Base-by-base conservation (phyloP, 805 yeast genomes). In the Metschnikowia amazonensis region DNA sequence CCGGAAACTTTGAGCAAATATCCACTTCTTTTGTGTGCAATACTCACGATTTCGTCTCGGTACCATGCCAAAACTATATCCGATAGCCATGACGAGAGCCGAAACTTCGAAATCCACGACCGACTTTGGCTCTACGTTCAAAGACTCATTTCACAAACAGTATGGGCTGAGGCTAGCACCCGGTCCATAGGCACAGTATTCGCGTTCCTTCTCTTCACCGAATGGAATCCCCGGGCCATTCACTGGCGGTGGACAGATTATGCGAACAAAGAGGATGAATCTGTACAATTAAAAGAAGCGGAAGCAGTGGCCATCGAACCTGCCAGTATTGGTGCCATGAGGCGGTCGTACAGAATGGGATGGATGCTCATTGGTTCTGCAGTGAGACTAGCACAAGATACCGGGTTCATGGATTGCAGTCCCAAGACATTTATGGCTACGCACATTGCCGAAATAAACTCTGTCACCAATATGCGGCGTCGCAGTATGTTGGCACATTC, bases 171-270 rank as follows among this genome's bases (percentile, higher is more conserved):
- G 60, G 94, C 95, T 0, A 82, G 87, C 47, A 86, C 94, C 5
- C 69, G 96, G 51, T 84, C 94, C 0, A 78, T 89, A 3, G 97
- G 96, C 1, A 88, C 97, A 0, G 82, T 89, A 5, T 74, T 86
- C 49, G 90, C 97, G 0, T 87, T 90, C 59, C 65, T 90, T 41
- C 69, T 90, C 14, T 84, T 88, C 55, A 86, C 96, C 0, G 97
- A 92, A 63, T 90, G 98, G 98, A 89, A 89, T 56, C 97, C 97
- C 3, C 70, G 96, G 44, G 96, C 96, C 3, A 89, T 89, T 49
- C 97, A 89, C 63, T 84, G 89, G 84, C 69, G 89, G 52, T 80
- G 92, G 86, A 67, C 81, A 0, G 96, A 90, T 64, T 86, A 88
- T 65, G 95, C 92, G 1, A 84, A 84, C 55, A 64, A 68, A 41